Conservation (phyloP, 371 early-diverging fungal species). For the Apophysomyces variabilis region DNA sequence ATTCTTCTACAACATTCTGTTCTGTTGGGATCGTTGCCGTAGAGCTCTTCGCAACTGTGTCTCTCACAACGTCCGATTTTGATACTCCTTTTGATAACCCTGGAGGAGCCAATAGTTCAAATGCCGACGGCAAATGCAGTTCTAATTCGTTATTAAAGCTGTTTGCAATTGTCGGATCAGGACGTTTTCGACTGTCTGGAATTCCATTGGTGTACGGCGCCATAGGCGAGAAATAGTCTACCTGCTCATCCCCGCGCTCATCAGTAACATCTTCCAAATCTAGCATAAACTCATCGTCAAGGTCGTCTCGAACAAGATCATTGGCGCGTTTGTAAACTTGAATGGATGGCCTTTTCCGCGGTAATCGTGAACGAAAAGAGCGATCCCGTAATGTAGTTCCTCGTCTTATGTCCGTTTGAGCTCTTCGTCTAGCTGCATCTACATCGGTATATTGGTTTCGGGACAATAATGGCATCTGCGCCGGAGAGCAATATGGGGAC, state of each 20-base stretch:
- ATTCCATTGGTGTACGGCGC: slow-evolving; percentile 40
- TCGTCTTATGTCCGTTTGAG: slow-evolving; percentile 1
- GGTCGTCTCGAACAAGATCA: slow-evolving; percentile 66
- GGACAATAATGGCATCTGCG: slow-evolving; percentile 7
- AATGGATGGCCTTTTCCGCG: slow-evolving; percentile 60
- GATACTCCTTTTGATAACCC: slow-evolving; percentile 22
- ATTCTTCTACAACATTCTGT: slow-evolving; percentile 19
- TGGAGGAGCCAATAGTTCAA: slow-evolving; percentile 36
- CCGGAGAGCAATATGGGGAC: not conserved
- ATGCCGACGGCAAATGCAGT: slow-evolving; percentile 34
- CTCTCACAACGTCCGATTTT: slow-evolving; percentile 3
- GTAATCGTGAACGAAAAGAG: slow-evolving; percentile 42
- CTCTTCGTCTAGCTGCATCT: not conserved
- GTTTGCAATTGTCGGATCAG: slow-evolving; percentile 19
- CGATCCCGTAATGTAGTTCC: not conserved
- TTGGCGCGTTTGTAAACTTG: slow-evolving; percentile 69
- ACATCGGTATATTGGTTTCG: not conserved
- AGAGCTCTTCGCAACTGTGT: not conserved
- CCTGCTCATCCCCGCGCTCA: slow-evolving; percentile 23
- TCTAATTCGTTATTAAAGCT: slow-evolving; percentile 25
- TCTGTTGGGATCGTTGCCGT: not conserved
- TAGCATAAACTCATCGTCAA: slow-evolving; percentile 60
- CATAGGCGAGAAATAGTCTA: slow-evolving; percentile 46
- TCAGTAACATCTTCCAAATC: slow-evolving; percentile 44
- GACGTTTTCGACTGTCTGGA: slow-evolving; percentile 12